A percentile compares a stretch with the other conserved stretches of the same genome.
These are phyloP conservation scores for Pichia eremophila DNA, from an alignment of 805 yeast genomes.

Conservation along the genomic window DNA sequence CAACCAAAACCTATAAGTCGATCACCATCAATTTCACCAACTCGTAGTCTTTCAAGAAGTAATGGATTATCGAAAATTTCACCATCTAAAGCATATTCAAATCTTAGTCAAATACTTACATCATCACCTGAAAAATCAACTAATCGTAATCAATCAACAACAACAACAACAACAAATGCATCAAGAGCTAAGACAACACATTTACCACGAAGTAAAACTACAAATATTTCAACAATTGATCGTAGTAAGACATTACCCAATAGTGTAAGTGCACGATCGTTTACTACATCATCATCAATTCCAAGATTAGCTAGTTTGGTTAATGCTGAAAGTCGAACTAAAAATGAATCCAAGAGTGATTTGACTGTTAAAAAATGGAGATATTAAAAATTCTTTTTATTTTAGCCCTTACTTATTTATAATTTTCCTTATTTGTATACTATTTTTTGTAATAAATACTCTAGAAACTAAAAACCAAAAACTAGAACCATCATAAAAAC, in stretches of 20 bases:
- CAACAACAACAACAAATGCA: no score
- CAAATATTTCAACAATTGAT: not conserved
- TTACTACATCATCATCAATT: constrained; percentile 6
- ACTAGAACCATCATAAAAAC: not conserved
- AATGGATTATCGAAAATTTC: not conserved
- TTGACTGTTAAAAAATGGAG: constrained; percentile 3
- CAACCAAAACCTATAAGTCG: not conserved
- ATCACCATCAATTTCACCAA: constrained; percentile 9
- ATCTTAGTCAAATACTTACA: constrained; percentile 9
- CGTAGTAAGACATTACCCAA: not conserved
- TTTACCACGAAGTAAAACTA: constrained; percentile 3
- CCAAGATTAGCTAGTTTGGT: constrained; percentile 10
- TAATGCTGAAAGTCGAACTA: constrained; percentile 5
- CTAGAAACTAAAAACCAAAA: not conserved
- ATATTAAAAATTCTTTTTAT: not conserved
- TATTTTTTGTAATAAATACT: not conserved
- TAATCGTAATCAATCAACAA: no score
- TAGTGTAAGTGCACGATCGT: not conserved
- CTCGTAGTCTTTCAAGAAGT: not conserved
- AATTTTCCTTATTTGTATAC: not conserved
- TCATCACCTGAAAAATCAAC: not conserved
- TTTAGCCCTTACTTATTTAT: not conserved
- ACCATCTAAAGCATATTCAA: constrained; percentile 15
- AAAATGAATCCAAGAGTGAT: constrained; percentile 1
- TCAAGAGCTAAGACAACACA: not conserved